Conservation (phyloP, 2,329 filamentous ascomycete species). For the Arthrocladium fulminans region DNA sequence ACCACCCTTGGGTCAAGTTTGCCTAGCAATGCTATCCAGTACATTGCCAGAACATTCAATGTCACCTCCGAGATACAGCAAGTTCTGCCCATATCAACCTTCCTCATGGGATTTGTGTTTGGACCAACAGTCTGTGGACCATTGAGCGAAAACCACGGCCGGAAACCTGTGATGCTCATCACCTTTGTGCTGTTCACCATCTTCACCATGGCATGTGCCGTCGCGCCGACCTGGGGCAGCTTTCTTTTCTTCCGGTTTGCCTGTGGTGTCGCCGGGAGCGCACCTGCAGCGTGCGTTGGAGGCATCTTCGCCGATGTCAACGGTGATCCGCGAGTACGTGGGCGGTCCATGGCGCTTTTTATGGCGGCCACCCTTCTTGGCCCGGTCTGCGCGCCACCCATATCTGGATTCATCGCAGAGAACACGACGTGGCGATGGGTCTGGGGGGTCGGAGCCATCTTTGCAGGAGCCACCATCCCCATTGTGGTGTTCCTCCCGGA, state of each 20-base stretch:
- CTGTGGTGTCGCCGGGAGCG: constrained; percentile 32
- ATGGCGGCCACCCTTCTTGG: constrained; percentile 35
- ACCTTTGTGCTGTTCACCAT: constrained; percentile 40
- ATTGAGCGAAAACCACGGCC: constrained; percentile 35
- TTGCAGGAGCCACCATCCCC: constrained; percentile 51
- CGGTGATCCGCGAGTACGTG: constrained; percentile 32
- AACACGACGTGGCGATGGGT: constrained; percentile 38
- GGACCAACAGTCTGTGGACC: constrained; percentile 36
- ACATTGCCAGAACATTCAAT: constrained; percentile 27
- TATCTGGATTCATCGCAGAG: constrained; percentile 37
- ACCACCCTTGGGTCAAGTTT: constrained; percentile 32
- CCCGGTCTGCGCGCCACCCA: constrained; percentile 35
- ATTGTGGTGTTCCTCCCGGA: constrained; percentile 57
- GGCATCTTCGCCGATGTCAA: constrained; percentile 42
- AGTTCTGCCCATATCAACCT: constrained; percentile 34
- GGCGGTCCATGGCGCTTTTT: constrained; percentile 34
- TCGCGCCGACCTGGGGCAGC: constrained; percentile 34
- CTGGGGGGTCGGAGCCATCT: constrained; percentile 55
- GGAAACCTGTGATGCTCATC: constrained; percentile 36
- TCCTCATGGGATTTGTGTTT: constrained; percentile 34
- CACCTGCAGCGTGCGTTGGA: constrained; percentile 36
- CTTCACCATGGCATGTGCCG: constrained; percentile 35
- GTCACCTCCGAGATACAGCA: constrained; percentile 26
- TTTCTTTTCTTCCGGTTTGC: constrained; percentile 37
- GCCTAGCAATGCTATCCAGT: constrained; percentile 32